Base-by-base conservation (phyloP, 331 rosid genomes). In the Stylosanthes scabra region DNA sequence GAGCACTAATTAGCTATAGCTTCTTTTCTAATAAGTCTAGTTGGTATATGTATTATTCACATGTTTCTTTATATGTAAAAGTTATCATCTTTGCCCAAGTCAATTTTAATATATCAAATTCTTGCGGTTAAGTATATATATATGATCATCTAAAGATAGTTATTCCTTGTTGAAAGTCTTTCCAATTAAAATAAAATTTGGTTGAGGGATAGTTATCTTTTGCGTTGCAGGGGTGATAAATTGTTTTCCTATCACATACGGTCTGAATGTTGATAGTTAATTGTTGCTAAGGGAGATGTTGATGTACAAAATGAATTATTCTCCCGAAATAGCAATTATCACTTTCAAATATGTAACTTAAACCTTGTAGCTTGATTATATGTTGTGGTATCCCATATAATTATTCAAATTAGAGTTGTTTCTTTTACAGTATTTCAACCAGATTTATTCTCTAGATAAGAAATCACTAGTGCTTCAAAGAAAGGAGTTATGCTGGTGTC, bases 181-280 rank as follows among this genome's bases (percentile, higher is more conserved):
- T n/a, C n/a, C n/a, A n/a, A n/a, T n/a, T n/a, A n/a, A n/a, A n/a
- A n/a, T n/a, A n/a, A n/a, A n/a, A n/a, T 49, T 71, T 39, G 59
- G 51, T 65, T 49, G 8, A 11, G 65, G 63, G 78, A 27, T 62
- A 37, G 37, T 59, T 66, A 66, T 73, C 59, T 31, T 59, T 79
- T 59, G 63, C 49, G 40, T 45, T 72, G 82, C 69, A 9, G 49
- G 46, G 31, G 47, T 45, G 51, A 10, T 7, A 55, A 7, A 62
- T 66, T 49, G 54, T 50, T 31, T 67, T 25, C 13, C 59, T 51
- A 50, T 50, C 28, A 41, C 16, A 41, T 37, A 14, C 12, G 68
- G 41, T 80, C 56, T 41, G 5, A 55, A 42, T 28, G 15, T 45
- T 70, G 65, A 62, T 67, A 39, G 16, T 55, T 69, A 41, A n/a